These are phyloP conservation scores for Euptelea pleiosperma DNA, from an alignment of 164 flowering plant genomes.

Conservation along the genomic window DNA sequence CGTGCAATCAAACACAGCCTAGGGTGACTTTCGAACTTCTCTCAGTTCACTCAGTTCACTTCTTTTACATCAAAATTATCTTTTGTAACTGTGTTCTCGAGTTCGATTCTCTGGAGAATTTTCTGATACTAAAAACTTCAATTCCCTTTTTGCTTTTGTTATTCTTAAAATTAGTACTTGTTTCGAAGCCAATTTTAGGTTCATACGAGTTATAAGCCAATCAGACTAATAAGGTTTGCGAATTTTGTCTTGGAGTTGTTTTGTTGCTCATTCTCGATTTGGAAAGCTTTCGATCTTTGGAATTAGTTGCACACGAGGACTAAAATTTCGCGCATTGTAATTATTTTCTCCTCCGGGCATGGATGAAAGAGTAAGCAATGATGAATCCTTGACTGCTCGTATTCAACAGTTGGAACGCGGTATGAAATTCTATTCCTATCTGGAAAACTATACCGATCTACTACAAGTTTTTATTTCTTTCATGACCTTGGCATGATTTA, in stretches of 20 bases:
- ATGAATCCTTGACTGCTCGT: conserved; percentile 12
- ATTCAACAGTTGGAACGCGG: conserved; percentile 24
- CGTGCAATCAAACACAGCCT: no score
- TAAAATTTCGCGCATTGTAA: not conserved
- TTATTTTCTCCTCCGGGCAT: conserved; percentile 9
- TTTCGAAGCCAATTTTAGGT: no score
- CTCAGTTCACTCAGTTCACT: not conserved
- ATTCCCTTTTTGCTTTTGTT: not conserved
- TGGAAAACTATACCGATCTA: not conserved
- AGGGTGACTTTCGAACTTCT: no score
- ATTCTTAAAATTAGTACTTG: not conserved
- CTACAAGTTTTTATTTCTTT: not conserved
- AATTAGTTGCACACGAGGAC: not conserved
- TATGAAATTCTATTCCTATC: conserved; percentile 6
- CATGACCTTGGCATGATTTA: not conserved
- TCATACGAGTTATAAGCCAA: no score
- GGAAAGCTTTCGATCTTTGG: not conserved
- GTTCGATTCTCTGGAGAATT: not conserved
- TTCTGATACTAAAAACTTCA: not conserved
- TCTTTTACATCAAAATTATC: not conserved
- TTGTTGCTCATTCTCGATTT: not conserved
- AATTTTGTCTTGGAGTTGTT: not conserved
- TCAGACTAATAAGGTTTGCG: no score
- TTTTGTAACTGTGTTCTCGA: not conserved
- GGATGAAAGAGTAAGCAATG: conserved; percentile 12